Conservation (phyloP, 495 filamentous ascomycete genomes). For the Tuber calosporum region DNA sequence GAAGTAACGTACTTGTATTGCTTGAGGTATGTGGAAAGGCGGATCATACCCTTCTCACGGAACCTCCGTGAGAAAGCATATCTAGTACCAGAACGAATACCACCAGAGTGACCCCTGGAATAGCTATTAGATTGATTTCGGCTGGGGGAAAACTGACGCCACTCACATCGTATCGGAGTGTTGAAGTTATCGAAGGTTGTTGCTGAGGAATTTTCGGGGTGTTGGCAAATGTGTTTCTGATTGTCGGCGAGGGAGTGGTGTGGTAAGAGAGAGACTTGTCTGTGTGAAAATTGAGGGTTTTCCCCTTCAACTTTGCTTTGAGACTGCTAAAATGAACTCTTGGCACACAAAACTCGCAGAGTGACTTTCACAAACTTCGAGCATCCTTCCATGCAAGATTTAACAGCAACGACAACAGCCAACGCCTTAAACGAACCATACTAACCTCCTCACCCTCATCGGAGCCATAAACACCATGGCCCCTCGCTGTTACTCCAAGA, state of each 20-base stretch:
- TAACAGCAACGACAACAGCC: slow-evolving; percentile 44
- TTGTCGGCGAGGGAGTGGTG: slow-evolving; percentile 3
- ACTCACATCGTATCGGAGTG: slow-evolving; percentile 28
- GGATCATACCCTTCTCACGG: slow-evolving; percentile 87
- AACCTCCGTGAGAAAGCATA: slow-evolving; percentile 91
- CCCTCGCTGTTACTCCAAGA: slow-evolving; percentile 82
- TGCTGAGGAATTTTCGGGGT: slow-evolving; percentile 37
- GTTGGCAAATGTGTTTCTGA: slow-evolving; percentile 32
- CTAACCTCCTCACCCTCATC: slow-evolving; percentile 21
- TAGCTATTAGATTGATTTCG: slow-evolving; percentile 42
- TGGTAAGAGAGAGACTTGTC: slow-evolving; percentile 12
- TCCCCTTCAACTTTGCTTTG: neutral
- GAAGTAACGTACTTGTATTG: slow-evolving; percentile 65
- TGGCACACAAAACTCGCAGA: slow-evolving; percentile 16
- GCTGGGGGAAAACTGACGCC: neutral
- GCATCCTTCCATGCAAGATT: slow-evolving; percentile 39
- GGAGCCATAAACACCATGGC: slow-evolving; percentile 45
- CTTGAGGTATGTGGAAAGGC: slow-evolving; percentile 80
- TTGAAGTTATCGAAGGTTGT: slow-evolving; percentile 20
- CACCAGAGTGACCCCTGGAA: slow-evolving; percentile 87
- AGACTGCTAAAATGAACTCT: slow-evolving; percentile 25
- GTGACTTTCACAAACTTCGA: slow-evolving; percentile 17
- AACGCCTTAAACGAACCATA: slow-evolving; percentile 29
- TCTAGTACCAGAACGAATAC: slow-evolving; percentile 92
- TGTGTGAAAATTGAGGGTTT: slow-evolving; percentile 30